A percentile compares a stretch with the other conserved stretches of the same genome.
Evolutionary conservation across 2,329 filamentous ascomycete genomes (phyloP).

Genomic region (Saccharata proteae): DNA sequence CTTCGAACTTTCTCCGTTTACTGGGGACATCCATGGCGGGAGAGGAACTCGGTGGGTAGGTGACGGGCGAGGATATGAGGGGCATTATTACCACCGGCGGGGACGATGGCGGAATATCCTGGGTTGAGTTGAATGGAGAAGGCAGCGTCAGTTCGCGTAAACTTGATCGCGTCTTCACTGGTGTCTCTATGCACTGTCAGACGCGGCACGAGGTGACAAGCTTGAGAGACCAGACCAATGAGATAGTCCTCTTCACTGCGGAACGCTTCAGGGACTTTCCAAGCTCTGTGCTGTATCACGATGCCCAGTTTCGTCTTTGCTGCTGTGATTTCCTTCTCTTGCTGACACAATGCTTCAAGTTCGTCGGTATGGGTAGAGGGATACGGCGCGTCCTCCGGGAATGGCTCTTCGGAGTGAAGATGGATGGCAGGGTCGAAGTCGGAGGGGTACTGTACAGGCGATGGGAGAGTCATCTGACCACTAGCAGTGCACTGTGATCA

Average conservation of each 20-base stretch:
- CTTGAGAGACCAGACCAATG: slow-evolving; percentile 20
- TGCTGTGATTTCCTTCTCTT: slow-evolving; percentile 28
- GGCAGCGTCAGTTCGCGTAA: slow-evolving; percentile 7
- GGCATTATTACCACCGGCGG: slow-evolving; percentile 48
- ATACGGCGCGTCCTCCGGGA: slow-evolving; percentile 11
- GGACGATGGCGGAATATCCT: slow-evolving; percentile 23
- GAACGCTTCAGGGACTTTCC: slow-evolving; percentile 35
- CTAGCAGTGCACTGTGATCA: too few relatives aligned
- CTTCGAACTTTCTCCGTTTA: slow-evolving; percentile 24
- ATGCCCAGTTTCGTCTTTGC: slow-evolving; percentile 31
- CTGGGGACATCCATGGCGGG: slow-evolving; percentile 22
- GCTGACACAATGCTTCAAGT: slow-evolving; percentile 31
- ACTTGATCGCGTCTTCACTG: slow-evolving; percentile 14
- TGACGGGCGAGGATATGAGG: slow-evolving; percentile 46
- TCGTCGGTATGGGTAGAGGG: slow-evolving; percentile 31
- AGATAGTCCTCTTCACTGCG: slow-evolving; percentile 34
- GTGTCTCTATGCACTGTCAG: slow-evolving; percentile 18
- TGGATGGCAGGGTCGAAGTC: slow-evolving; percentile 41
- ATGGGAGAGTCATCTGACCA: neutral
- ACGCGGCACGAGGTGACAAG: slow-evolving; percentile 13
- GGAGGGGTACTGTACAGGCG: slow-evolving; percentile 17
- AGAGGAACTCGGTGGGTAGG: slow-evolving; percentile 42
- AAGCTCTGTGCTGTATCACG: slow-evolving; percentile 41
- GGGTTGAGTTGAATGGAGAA: slow-evolving; percentile 11
- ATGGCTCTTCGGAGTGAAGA: slow-evolving; percentile 33